Evolutionary conservation across 106 monocot genomes (phyloP).

Genomic region (Amphibolis antarctica): DNA sequence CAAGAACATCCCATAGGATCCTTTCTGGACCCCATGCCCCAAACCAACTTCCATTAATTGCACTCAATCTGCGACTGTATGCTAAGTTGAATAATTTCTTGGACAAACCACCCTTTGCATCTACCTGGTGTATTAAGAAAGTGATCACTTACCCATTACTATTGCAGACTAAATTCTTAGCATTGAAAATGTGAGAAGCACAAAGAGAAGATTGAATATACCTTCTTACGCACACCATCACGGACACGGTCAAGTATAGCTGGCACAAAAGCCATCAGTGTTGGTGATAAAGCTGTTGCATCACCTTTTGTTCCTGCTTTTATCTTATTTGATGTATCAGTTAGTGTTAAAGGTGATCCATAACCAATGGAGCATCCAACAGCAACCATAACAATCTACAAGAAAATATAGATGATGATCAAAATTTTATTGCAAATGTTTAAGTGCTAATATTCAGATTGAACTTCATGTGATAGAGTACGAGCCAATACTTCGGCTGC

Average conservation of each 20-base stretch:
- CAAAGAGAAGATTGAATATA: slow-evolving; percentile 7
- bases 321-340: slow-evolving; percentile 98
- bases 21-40: slow-evolving; percentile 97
- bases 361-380: slow-evolving; percentile 83
- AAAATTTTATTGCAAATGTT: background rate
- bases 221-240: slow-evolving; percentile 96
- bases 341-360: slow-evolving; percentile 91
- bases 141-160: background rate
- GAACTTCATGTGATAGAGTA: background rate
- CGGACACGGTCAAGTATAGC: slow-evolving; percentile 94
- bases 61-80: slow-evolving; percentile 69
- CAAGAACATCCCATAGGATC: slow-evolving; percentile 74
- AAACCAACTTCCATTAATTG: slow-evolving; percentile 97
- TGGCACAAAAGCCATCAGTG: slow-evolving; percentile 90
- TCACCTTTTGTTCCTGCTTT: slow-evolving; percentile 95
- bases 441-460: background rate
- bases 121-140: slow-evolving; percentile 45
- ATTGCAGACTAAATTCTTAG: background rate
- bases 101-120: slow-evolving; percentile 78
- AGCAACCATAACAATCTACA: slow-evolving; percentile 76
- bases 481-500: slow-evolving; percentile 74
- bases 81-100: slow-evolving; percentile 86
- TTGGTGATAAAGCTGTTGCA: slow-evolving; percentile 75
- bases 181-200: background rate
- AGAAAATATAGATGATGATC: background rate